phyloP scores from a whole-genome alignment of 2,329 filamentous ascomycete species.

The Ustulina deusta region DNA sequence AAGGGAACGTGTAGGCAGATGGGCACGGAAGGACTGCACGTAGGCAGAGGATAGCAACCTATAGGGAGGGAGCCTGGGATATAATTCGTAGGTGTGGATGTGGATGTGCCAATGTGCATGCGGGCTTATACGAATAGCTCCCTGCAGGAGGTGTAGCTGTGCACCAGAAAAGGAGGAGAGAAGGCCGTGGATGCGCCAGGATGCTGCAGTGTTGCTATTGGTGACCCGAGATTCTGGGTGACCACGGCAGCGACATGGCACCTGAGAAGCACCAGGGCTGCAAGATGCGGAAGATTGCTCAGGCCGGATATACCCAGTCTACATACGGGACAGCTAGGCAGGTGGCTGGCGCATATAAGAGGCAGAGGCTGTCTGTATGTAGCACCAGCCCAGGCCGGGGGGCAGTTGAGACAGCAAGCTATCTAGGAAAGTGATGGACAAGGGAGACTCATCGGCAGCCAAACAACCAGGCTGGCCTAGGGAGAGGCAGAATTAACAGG shows the following conservation, averaged over 20 bases:
- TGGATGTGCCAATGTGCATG: constrained; percentile 33
- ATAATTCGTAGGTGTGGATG: constrained; percentile 16
- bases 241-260: constrained; percentile 40
- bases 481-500: not conserved
- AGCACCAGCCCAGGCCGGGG: constrained; percentile 1
- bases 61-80: constrained; percentile 17
- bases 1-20: constrained; percentile 16
- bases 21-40: constrained; percentile 9
- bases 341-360: constrained; percentile 12
- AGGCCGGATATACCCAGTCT: constrained; percentile 13
- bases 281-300: constrained; percentile 33
- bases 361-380: constrained; percentile 3
- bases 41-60: constrained; percentile 26
- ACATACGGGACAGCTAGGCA: constrained; percentile 18
- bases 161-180: constrained; percentile 22
- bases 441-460: constrained; percentile 9
- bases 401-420: constrained; percentile 2
- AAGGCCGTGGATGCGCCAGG: constrained; percentile 17
- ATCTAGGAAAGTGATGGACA: constrained; percentile 6
- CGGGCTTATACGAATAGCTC: constrained; percentile 28
- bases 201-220: constrained; percentile 37
- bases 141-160: constrained; percentile 12
- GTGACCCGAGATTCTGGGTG: constrained; percentile 41
- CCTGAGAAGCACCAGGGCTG: constrained; percentile 34
- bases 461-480: not conserved